These are phyloP conservation scores for Zygnema cylindricum DNA, from an alignment of 139 green algal species.

Conservation along the genomic window DNA sequence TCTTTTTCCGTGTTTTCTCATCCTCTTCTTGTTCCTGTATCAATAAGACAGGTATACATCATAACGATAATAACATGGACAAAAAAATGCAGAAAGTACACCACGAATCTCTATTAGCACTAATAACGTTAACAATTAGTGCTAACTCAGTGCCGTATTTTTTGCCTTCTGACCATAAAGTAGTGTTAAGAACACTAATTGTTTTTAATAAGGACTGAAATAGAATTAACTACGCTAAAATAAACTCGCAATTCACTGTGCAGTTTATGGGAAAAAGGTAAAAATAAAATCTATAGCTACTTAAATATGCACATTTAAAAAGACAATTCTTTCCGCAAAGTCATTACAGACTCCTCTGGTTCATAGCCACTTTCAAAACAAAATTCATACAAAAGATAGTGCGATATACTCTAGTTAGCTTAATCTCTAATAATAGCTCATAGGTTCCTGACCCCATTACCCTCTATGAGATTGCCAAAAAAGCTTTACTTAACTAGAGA, in stretches of 20 bases:
- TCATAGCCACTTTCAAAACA: background rate
- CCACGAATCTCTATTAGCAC: no score
- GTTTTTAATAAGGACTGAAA: no score
- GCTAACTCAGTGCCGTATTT: background rate
- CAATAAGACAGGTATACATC: background rate
- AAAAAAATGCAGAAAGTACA: background rate
- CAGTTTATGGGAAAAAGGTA: no score
- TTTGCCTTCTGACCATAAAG: background rate
- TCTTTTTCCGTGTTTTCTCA: conserved; percentile 27
- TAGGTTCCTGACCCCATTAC: background rate
- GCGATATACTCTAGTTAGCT: background rate
- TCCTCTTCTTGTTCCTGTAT: conserved; percentile 32
- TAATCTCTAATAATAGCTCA: conserved; percentile 1
- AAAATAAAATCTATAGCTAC: no score
- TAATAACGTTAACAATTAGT: background rate
- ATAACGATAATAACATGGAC: conserved; percentile 4
- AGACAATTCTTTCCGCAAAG: no score
- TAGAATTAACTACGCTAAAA: no score
- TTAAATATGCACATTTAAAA: conserved; percentile 4
- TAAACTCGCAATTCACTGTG: no score
- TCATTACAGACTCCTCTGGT: background rate
- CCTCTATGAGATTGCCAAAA: background rate
- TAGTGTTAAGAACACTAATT: no score
- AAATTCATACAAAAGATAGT: background rate
- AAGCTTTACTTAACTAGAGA: background rate